Base-by-base conservation (phyloP, 1,139 yeast genomes). In the Yueomyces sp. region DNA sequence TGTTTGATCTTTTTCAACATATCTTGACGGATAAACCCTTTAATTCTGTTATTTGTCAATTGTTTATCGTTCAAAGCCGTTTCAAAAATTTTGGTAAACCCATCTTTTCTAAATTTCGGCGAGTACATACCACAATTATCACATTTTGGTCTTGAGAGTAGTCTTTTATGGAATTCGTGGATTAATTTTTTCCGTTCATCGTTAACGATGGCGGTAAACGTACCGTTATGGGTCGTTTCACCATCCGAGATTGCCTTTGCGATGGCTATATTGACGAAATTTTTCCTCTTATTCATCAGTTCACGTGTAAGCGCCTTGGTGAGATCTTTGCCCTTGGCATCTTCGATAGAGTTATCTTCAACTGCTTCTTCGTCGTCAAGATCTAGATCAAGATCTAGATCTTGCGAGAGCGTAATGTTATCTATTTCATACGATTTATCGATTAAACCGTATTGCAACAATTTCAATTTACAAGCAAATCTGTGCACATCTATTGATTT, bases 61-160 rank as follows among this genome's bases (percentile, higher is more conserved):
- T 89, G 96, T 62, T 85, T 85, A 41, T 84, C 95, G 42, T 74
- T 74, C 54, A 93, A 71, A 4, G 94, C 78, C 50, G 80, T 80
- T 66, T 91, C 97, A 55, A 93, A 93, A 49, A 93, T 78, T 68
- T 93, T 93, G 46, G 91, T 76, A 59, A 78, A 83, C 0, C 98
- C 98, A 61, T 93, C 98, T 59, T 89, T 91, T 68, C 98, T 78
- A 70, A 81, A 91, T 38, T 81, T 72, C 44, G 98, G 97, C 38
- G 96, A 86, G 63, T 73, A 84, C 95, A 89, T 84, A 41, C 87
- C 85, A 74, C 99, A 93, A 64, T 87, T 87, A 58, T 84, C 94
- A 75, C 99, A 93, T 63, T 80, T 83, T 45, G 86, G 80, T 64
- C 96, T 78, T 41, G 81, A 66, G 52, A 85, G 68, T 44, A 87